Evolutionary conservation across 441 rosid species (phyloP).

Genomic region (Erodium trifolium): DNA sequence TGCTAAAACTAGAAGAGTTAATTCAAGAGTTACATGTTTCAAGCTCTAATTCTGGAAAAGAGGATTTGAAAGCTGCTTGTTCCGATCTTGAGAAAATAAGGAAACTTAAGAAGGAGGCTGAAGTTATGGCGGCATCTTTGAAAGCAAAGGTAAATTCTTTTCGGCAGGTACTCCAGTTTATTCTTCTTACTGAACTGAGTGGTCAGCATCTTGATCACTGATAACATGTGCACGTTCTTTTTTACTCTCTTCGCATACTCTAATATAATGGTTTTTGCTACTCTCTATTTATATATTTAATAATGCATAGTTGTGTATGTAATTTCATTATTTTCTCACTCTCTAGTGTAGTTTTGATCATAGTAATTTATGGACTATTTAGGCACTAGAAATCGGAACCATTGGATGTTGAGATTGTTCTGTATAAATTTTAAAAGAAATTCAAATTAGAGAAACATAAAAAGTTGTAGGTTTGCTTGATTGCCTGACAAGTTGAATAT

Average conservation of each 20-base stretch:
- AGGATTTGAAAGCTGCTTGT: constrained; percentile 92
- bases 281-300: background rate
- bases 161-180: constrained; percentile 43
- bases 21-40: constrained; percentile 72
- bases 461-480: background rate
- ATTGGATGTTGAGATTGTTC: background rate
- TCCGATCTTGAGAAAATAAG: constrained; percentile 96
- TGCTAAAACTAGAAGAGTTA: constrained; percentile 72
- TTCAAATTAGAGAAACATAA: background rate
- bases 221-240: background rate
- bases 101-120: constrained; percentile 99
- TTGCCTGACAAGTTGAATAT: background rate
- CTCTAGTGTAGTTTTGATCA: background rate
- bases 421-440: background rate
- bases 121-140: constrained; percentile 92
- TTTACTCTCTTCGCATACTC: background rate
- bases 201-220: background rate
- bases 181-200: constrained; percentile 11
- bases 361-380: background rate
- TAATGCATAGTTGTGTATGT: background rate
- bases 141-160: constrained; percentile 89
- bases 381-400: background rate
- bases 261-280: background rate
- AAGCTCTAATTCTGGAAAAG: constrained; percentile 77
- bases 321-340: background rate